These are phyloP conservation scores for Metschnikowia picachoensis DNA, from an alignment of 805 yeast genomes.

Conservation along the genomic window DNA sequence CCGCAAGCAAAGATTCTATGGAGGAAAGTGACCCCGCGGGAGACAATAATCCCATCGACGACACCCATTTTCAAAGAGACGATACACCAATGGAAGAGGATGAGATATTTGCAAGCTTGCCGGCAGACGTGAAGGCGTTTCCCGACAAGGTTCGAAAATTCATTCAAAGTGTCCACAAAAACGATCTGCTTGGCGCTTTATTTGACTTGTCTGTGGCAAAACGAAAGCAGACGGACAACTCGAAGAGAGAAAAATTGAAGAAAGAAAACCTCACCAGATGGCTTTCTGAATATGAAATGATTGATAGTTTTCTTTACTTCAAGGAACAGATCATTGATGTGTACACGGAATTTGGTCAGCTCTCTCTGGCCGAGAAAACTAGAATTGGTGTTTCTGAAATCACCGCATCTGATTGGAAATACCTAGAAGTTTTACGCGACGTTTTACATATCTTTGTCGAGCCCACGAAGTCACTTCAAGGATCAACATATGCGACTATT, in stretches of 20 bases:
- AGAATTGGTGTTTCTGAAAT: background rate
- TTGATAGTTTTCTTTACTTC: slow-evolving; percentile 1
- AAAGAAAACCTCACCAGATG: slow-evolving; percentile 1
- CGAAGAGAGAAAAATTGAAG: slow-evolving; percentile 3
- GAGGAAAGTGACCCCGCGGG: no score
- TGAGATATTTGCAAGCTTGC: background rate
- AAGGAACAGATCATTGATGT: slow-evolving; percentile 3
- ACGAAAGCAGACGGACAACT: slow-evolving; percentile 2
- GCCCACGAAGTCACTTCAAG: slow-evolving; percentile 3
- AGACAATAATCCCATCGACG: background rate
- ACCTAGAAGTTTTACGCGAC: background rate
- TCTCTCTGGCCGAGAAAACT: background rate
- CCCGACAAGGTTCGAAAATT: background rate
- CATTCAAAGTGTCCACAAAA: slow-evolving; percentile 1
- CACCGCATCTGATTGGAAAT: slow-evolving; percentile 5
- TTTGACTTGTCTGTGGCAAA: slow-evolving; percentile 2
- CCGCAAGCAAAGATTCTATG: no score
- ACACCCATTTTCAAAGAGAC: background rate
- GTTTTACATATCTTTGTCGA: background rate
- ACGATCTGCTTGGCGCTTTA: background rate
- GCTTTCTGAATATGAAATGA: slow-evolving; percentile 4
- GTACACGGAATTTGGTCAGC: background rate
- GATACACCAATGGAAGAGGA: background rate
- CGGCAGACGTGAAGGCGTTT: background rate
- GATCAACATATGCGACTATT: slow-evolving; percentile 1